A percentile compares a stretch with the other conserved stretches of the same genome.
These are phyloP conservation scores for Cyberlindnera americana DNA, from an alignment of 805 yeast species.

Conservation along the genomic window DNA sequence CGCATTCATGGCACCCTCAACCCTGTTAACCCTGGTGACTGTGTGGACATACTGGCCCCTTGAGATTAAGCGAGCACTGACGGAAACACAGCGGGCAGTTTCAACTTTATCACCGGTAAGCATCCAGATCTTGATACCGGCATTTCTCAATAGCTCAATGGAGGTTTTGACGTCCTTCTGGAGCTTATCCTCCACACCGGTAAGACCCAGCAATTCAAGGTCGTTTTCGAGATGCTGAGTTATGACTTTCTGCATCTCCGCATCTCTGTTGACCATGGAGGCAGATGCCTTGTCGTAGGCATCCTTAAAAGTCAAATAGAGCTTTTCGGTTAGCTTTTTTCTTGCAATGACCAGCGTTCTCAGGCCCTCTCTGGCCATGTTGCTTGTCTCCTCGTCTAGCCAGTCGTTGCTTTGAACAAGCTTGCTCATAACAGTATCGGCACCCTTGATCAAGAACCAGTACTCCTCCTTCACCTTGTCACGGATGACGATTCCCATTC, in stretches of 20 bases:
- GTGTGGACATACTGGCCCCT: slow-evolving; percentile 94
- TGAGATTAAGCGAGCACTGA: slow-evolving; percentile 88
- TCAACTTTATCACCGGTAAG: slow-evolving; percentile 98
- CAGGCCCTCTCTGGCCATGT: slow-evolving; percentile 97
- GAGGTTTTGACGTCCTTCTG: slow-evolving; percentile 91
- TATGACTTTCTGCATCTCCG: slow-evolving; percentile 64
- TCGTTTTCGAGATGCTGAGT: slow-evolving; percentile 72
- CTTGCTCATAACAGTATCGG: slow-evolving; percentile 87
- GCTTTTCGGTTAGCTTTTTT: slow-evolving; percentile 53
- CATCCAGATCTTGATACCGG: slow-evolving; percentile 99
- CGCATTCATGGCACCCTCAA: slow-evolving; percentile 65
- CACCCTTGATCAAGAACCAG: slow-evolving; percentile 92
- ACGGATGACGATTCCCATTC: slow-evolving; percentile 88
- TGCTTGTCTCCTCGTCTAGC: slow-evolving; percentile 96
- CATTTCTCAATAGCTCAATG: slow-evolving; percentile 88
- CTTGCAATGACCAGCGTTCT: slow-evolving; percentile 94
- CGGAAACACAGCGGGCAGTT: slow-evolving; percentile 95
- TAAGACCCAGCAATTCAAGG: slow-evolving; percentile 81
- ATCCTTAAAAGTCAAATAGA: slow-evolving; percentile 59
- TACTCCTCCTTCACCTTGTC: slow-evolving; percentile 62
- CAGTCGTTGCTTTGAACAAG: slow-evolving; percentile 88
- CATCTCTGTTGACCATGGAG: slow-evolving; percentile 78
- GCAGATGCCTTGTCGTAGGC: slow-evolving; percentile 71
- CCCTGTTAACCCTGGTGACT: slow-evolving; percentile 58
- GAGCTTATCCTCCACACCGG: slow-evolving; percentile 96